Percentiles rank a stretch among this genome's conserved stretches.
These are phyloP conservation scores for Takashimella koratensis DNA, from an alignment of 1,284 basidiomycete species.

Conservation along the genomic window DNA sequence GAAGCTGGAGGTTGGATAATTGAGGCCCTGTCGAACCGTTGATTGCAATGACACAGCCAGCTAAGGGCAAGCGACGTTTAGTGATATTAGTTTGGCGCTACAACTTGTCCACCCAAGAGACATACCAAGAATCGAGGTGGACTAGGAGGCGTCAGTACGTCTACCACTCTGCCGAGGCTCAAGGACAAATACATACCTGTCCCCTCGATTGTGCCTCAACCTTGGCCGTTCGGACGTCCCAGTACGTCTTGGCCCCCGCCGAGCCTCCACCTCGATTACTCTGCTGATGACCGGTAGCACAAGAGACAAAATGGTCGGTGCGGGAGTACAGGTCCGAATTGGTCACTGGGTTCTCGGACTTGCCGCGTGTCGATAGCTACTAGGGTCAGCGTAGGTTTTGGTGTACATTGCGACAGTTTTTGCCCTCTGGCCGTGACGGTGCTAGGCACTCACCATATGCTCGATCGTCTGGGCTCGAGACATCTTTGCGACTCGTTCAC, in stretches of 20 bases:
- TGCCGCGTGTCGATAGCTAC: constrained; percentile 34
- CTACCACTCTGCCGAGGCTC: too few species aligned
- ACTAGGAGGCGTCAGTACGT: too few species aligned
- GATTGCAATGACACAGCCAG: constrained; percentile 45
- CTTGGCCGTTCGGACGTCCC: constrained; percentile 40
- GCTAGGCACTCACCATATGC: not conserved
- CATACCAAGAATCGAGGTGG: not conserved
- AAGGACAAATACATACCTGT: constrained; percentile 32
- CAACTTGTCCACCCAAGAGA: not conserved
- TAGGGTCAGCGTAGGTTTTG: constrained; percentile 6
- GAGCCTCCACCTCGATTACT: constrained; percentile 37
- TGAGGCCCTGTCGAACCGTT: constrained; percentile 47
- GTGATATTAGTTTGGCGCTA: not conserved
- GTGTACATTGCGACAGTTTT: not conserved
- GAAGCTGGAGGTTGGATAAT: constrained; percentile 47
- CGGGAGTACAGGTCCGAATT: constrained; percentile 39
- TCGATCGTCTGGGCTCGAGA: not conserved
- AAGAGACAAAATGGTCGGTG: constrained; percentile 43
- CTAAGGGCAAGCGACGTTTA: constrained; percentile 11
- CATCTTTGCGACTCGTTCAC: not conserved
- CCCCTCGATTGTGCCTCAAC: constrained; percentile 36
- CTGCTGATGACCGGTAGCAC: constrained; percentile 43
- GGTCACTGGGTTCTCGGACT: constrained; percentile 38
- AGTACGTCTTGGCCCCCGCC: constrained; percentile 35
- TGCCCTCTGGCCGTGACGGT: not conserved